Base-by-base conservation (phyloP, 1,284 basidiomycete genomes). In the Pseudozyma pruni region DNA sequence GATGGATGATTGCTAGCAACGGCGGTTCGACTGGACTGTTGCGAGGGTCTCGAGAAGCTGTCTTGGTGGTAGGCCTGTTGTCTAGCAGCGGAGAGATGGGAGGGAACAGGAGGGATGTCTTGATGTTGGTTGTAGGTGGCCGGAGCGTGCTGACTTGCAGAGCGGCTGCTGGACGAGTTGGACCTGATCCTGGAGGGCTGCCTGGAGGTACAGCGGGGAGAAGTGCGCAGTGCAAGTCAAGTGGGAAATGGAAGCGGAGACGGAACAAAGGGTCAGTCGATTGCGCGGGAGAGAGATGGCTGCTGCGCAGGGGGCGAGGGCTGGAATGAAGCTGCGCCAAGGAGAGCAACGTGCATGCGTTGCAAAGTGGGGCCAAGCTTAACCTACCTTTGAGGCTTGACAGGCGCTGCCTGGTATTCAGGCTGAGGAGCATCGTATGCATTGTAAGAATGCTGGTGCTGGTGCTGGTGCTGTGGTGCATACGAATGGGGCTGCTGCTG, bases 341-440 rank as follows among this genome's bases (percentile, higher is more conserved):
- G 29, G 27, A 6, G 27, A 7, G 27, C 27, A 22, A 20, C 10
- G 23, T 27, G 46, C 25, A 20, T 29, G 46, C 23, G n/a, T n/a
- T n/a, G n/a, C n/a, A n/a, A 17, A 19, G 19, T 9, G 33, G 25
- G 4, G 13, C 27, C 23, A 39, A 14, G n/a, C n/a, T n/a, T n/a
- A 48, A 40, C 58, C 50, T 57, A 68, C 64, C 64, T 57, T 40
- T 49, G 49, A 38, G 58, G 58, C 39, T 52, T 68, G 49, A 61
- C 35, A 27, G 64, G 64, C 34, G 58, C 52, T 4, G 53, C 45
- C 29, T 61, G 54, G 32, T 56, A 61, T 25, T 61, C 52, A n/a
- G 64, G 58, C 34, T 67, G 52, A 11, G 39, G 38, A 10, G 44
- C 11, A 33, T 50, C 52, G 43, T 67, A 54, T 5, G 33, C 39